Percentiles rank a stretch among this genome's conserved stretches.
Conservation (phyloP, 805 yeast species). For the Metschnikowia gelsemii region DNA sequence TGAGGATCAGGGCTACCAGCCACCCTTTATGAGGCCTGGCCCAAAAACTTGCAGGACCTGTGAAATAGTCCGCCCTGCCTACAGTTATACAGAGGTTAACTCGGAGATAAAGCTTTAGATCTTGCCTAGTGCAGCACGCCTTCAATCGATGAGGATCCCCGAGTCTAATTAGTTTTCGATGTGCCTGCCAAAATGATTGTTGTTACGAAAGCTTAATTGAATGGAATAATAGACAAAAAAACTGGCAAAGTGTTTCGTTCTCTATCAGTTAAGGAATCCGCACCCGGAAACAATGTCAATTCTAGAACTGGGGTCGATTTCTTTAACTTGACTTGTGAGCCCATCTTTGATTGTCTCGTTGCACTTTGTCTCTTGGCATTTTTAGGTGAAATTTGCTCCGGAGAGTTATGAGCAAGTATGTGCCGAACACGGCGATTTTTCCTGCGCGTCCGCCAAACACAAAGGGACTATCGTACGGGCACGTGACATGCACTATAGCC, state of each 20-base stretch:
- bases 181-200: too few species aligned
- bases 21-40: too few species aligned
- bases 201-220: not conserved
- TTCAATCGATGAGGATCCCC: too few species aligned
- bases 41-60: not conserved
- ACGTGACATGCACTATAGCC: too few species aligned
- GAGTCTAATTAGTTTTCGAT: too few species aligned
- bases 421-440: not conserved
- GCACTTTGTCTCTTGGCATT: too few species aligned
- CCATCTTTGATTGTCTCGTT: conserved; percentile 1
- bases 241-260: too few species aligned
- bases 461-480: too few species aligned
- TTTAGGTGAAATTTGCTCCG: conserved; percentile 1
- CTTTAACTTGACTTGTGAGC: not conserved
- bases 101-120: too few species aligned
- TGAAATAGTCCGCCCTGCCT: too few species aligned
- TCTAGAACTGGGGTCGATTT: not conserved
- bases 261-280: not conserved
- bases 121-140: not conserved
- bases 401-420: conserved; percentile 3
- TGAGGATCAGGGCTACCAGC: not conserved
- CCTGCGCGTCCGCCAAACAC: not conserved
- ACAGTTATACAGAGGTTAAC: too few species aligned
- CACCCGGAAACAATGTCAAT: conserved; percentile 1
- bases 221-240: too few species aligned